Evolutionary conservation across 306 rosid genomes (phyloP).

Genomic region (Amphicarpaea edgeworthii): DNA sequence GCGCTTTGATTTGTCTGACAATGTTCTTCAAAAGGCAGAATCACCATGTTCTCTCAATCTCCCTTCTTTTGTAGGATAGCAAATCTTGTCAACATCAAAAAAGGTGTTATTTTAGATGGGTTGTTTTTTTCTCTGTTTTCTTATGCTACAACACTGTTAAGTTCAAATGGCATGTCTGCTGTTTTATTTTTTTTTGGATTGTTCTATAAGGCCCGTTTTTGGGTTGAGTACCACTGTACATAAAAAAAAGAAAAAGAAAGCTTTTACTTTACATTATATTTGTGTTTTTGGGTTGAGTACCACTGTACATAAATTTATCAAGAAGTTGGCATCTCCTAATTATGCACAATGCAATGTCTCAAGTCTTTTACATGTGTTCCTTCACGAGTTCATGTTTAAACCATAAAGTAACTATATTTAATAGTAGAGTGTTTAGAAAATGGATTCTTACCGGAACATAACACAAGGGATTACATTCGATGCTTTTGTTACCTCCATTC

Average conservation of each 20-base stretch:
- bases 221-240: too few relatives aligned
- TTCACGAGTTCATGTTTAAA: not conserved
- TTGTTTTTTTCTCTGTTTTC: too few relatives aligned
- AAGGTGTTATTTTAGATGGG: too few relatives aligned
- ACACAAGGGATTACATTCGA: not conserved
- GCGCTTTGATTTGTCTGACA: slow-evolving; percentile 13
- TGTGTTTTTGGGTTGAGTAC: too few relatives aligned
- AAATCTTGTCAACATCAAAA: not conserved
- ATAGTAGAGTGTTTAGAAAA: not conserved
- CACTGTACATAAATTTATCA: slow-evolving; percentile 2
- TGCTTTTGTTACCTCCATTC: not conserved
- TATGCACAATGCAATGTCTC: not conserved
- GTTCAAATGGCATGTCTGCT: too few relatives aligned
- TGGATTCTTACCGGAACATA: not conserved
- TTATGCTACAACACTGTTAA: too few relatives aligned
- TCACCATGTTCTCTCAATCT: slow-evolving; percentile 37
- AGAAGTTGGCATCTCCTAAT: not conserved
- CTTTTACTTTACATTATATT: not conserved
- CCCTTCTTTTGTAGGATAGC: slow-evolving; percentile 28
- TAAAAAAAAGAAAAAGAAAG: not conserved
- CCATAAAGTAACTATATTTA: not conserved
- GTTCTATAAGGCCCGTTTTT: too few relatives aligned
- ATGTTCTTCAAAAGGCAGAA: slow-evolving; percentile 41
- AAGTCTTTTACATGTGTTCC: not conserved
- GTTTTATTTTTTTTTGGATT: too few relatives aligned